Evolutionary conservation across 2,329 filamentous ascomycete genomes (phyloP), one percentile per base, ranked within the genome.

Genomic region (Colletotrichum musae): DNA sequence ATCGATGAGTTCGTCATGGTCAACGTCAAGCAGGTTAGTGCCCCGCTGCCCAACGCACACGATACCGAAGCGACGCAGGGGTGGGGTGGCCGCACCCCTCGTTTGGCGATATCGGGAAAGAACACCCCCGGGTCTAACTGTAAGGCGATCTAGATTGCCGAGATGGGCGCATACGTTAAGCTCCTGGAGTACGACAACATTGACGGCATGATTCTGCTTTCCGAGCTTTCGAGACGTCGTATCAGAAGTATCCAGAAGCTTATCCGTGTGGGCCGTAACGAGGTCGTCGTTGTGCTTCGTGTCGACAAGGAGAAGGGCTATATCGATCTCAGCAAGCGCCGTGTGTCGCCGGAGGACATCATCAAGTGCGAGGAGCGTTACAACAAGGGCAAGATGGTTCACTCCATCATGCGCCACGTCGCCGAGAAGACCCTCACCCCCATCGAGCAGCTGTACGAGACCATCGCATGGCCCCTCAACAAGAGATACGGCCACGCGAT

Each of bases 1-100:
- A 95, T 99, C 81, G 96, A 99, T 85, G 97, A 94, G 88, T 98
- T 98, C 85, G 97, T 99, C 81, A 99, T 99, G 96, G 96, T 99
- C 82, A 99, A 98, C 84, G 96, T 98, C 78, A 97, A 97, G 90
- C 94, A 97, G 91, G 93, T 95, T 80, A 72, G 88, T 78, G 67
- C 64, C 68, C 68, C 64, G 64, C 68, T 58, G 41, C 64, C 67
- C 53, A 64, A 63, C 58, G 64, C 64, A 70, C 71, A 71, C 54
- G 50, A 64, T 56, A 41, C 28, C 57, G 47, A 59, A 54, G 58
- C 59, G 58, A 28, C 67, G 18, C 9, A 36, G 32, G 32, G 32
- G 32, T 36, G 32, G 32, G 28, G 39, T 52, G 28, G 28, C 48
- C 58, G 56, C 58, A 67, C 26, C 47, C 43, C 58, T 21, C 36